phyloP scores from a whole-genome alignment of 768 basidiomycete genomes.

The Trametes coccinea region DNA sequence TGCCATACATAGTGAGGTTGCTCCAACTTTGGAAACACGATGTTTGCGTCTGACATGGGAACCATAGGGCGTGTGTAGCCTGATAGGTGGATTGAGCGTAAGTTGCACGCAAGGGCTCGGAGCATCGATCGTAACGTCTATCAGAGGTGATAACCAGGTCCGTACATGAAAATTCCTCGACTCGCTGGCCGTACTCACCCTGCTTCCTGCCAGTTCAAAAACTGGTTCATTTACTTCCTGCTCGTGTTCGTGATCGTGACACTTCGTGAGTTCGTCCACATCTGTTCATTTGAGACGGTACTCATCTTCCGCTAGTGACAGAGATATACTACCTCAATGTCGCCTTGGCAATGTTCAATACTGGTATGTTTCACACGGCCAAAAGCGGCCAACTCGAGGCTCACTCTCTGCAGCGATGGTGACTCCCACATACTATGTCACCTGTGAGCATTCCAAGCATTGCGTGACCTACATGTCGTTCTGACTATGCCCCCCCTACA shows the following conservation, averaged over 20 bases:
- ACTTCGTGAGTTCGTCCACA: slow-evolving; percentile 48
- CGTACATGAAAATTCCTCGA: slow-evolving; percentile 28
- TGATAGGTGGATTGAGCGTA: slow-evolving; percentile 92
- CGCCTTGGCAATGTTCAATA: slow-evolving; percentile 90
- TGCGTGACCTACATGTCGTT: neutral
- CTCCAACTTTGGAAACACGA: neutral
- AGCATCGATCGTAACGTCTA: slow-evolving; percentile 78
- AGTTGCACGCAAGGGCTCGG: slow-evolving; percentile 92
- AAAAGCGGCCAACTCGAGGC: neutral
- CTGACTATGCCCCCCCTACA: slow-evolving; percentile 28
- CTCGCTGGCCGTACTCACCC: neutral
- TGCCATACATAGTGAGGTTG: slow-evolving; percentile 57
- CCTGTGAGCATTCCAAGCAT: slow-evolving; percentile 47
- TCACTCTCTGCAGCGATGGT: slow-evolving; percentile 35
- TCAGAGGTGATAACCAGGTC: slow-evolving; percentile 71
- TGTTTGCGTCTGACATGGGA: neutral
- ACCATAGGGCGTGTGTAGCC: slow-evolving; percentile 69
- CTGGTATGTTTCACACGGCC: slow-evolving; percentile 45
- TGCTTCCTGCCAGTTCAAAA: slow-evolving; percentile 62
- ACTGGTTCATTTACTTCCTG: slow-evolving; percentile 88
- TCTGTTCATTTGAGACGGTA: neutral
- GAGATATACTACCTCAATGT: slow-evolving; percentile 94
- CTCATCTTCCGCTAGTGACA: slow-evolving; percentile 46
- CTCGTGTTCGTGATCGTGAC: slow-evolving; percentile 78
- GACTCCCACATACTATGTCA: slow-evolving; percentile 81